Percentiles rank a stretch among this genome's conserved stretches.
Conservation (phyloP, 306 rosid species). For the Sicyos edulis region DNA sequence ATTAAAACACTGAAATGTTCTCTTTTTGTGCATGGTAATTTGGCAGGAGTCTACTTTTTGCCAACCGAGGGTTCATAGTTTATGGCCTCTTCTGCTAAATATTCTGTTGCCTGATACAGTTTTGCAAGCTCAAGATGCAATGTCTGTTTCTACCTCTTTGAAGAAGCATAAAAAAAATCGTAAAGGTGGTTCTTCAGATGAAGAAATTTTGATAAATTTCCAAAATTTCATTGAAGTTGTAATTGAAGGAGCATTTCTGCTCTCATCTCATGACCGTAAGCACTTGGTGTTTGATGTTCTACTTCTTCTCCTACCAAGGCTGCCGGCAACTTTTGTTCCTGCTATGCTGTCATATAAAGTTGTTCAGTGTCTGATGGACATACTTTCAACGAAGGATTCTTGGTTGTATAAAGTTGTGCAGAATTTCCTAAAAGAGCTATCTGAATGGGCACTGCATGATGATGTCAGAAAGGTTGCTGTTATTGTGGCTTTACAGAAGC, state of each 20-base stretch:
- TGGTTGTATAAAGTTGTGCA: slow-evolving; percentile 82
- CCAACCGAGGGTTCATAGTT: slow-evolving; percentile 84
- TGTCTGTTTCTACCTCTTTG: slow-evolving; percentile 56
- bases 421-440: slow-evolving; percentile 59
- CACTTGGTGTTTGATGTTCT: slow-evolving; percentile 77
- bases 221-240: slow-evolving; percentile 63
- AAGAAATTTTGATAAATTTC: slow-evolving; percentile 58
- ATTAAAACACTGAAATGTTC: slow-evolving; percentile 6
- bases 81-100: slow-evolving; percentile 77
- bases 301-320: slow-evolving; percentile 59
- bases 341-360: slow-evolving; percentile 63
- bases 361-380: slow-evolving; percentile 81
- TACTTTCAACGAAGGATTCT: slow-evolving; percentile 66
- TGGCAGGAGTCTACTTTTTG: slow-evolving; percentile 93
- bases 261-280: slow-evolving; percentile 97
- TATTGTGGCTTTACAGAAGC: slow-evolving; percentile 84
- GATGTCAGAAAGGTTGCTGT: slow-evolving; percentile 81
- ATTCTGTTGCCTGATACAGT: slow-evolving; percentile 59
- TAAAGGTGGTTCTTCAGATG: slow-evolving; percentile 73
- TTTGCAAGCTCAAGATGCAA: slow-evolving; percentile 58
- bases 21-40: slow-evolving; percentile 21
- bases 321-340: slow-evolving; percentile 71
- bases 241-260: slow-evolving; percentile 81
- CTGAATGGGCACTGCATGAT: slow-evolving; percentile 70
- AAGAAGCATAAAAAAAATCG: slow-evolving; percentile 81